A percentile compares a stretch with the other conserved stretches of the same genome.
Evolutionary conservation across 1,139 yeast species (phyloP).

Genomic region (Insectozyma bohioensis): DNA sequence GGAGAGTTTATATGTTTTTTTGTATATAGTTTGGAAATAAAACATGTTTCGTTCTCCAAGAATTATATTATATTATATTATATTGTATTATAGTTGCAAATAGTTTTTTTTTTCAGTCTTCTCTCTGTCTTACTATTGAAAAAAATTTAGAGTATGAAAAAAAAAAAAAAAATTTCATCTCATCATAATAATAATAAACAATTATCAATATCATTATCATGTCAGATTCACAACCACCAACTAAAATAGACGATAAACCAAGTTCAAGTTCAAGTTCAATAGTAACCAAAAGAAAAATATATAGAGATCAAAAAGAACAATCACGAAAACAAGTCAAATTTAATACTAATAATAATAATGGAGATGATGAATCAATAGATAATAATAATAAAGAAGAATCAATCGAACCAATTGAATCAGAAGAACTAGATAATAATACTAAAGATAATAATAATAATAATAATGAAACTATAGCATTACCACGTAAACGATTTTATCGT

Average conservation of each 20-base stretch:
- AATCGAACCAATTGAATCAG: not conserved
- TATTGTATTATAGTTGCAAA: slow-evolving; percentile 6
- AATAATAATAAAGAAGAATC: no score
- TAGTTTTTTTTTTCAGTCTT: no score
- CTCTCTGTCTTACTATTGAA: no score
- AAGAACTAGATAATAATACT: no score
- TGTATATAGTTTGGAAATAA: no score
- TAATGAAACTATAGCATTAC: slow-evolving; percentile 46
- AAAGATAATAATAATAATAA: not conserved
- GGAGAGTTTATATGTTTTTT: no score
- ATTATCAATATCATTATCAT: slow-evolving; percentile 3
- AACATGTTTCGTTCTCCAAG: no score
- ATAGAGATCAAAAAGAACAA: slow-evolving; percentile 38
- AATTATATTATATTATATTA: no score
- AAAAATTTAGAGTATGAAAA: no score
- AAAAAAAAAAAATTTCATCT: slow-evolving; percentile 5
- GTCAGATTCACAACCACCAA: slow-evolving; percentile 4
- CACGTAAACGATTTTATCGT: slow-evolving; percentile 85
- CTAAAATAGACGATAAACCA: no score
- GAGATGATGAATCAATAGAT: no score
- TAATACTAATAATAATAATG: no score
- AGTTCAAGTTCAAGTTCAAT: not conserved
- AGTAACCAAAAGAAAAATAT: slow-evolving; percentile 34
- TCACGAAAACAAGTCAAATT: slow-evolving; percentile 35
- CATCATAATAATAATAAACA: slow-evolving; percentile 2